Evolutionary conservation across 169 alveolate species (phyloP), one percentile per base, ranked within the genome.

Genomic region (Babesia bigemina): DNA sequence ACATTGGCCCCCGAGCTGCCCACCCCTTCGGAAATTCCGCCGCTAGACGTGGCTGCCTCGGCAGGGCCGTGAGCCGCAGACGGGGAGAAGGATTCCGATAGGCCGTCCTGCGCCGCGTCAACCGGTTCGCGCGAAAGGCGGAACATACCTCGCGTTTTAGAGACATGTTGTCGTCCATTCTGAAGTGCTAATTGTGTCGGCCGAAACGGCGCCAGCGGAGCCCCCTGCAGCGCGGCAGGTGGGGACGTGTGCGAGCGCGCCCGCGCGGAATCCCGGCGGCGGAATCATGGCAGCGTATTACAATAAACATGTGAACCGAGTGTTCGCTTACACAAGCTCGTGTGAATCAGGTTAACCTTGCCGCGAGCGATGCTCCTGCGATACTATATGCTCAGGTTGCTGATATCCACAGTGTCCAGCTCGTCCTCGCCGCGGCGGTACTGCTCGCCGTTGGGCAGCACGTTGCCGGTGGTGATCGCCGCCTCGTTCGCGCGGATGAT

Each of bases 401-500:
- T 63, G 24, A 78, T 56, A 24, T 47, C 82, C 16, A 57, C 76
- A 12, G 61, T 22, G 57, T 14, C 72, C 52, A 70, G 33, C 52
- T 70, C 76, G 57, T 67, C 76, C 16, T 65, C 74, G 4, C 53
- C 76, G n/a, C 17, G 67, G 22, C 28, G 19, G 47, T 63, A 53
- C 22, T 74, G 65, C 60, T 59, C 65, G 8, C 75, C 86, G 33
- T 62, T 47, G 12, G 87, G 87, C 50, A 78, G 59, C 13, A 78
- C 75, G 79, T 78, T 78, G 16, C 87, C 87, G 21, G 74, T 78
- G 14, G 75, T 45, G 33, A 78, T 55, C 26, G 72, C 29, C 0
- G 44, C 44, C 49, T 83, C 84, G 58, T 75, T 83, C 75, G 75
- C 79, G 52, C 58, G 59, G 28, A 75, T 75, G 49, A 83, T 67